Evolutionary conservation across 2,329 filamentous ascomycete species (phyloP).

Genomic region (Onygenales sp.): DNA sequence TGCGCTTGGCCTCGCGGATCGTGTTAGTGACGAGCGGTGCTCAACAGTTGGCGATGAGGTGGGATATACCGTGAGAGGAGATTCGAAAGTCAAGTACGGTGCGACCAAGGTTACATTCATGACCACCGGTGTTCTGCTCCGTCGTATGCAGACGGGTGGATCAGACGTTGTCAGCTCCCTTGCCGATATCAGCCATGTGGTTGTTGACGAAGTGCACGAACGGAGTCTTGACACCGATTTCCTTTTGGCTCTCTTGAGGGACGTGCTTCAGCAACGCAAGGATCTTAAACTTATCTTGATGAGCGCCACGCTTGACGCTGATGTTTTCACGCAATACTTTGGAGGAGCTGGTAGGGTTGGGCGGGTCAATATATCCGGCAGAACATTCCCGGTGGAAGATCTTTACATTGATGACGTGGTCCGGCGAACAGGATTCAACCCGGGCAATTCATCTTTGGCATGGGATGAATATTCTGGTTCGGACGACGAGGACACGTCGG

Average conservation of each 20-base stretch:
- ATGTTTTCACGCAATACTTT: slow-evolving; percentile 79
- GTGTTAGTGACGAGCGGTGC: slow-evolving; percentile 87
- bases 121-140: slow-evolving; percentile 84
- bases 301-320: slow-evolving; percentile 89
- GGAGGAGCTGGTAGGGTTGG: slow-evolving; percentile 61
- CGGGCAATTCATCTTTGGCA: slow-evolving; percentile 21
- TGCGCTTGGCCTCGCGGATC: slow-evolving; percentile 83
- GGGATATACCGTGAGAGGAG: slow-evolving; percentile 84
- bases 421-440: slow-evolving; percentile 63
- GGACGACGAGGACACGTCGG: slow-evolving; percentile 34
- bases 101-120: slow-evolving; percentile 89
- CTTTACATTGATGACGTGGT: slow-evolving; percentile 85
- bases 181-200: slow-evolving; percentile 84
- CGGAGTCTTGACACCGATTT: slow-evolving; percentile 93
- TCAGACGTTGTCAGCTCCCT: slow-evolving; percentile 74
- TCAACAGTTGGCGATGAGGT: slow-evolving; percentile 74
- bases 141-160: slow-evolving; percentile 80
- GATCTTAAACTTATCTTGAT: slow-evolving; percentile 88
- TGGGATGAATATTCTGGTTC: slow-evolving; percentile 27
- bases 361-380: slow-evolving; percentile 73
- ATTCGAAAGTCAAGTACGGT: slow-evolving; percentile 61
- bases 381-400: slow-evolving; percentile 84
- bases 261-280: slow-evolving; percentile 63
- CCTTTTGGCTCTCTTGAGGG: slow-evolving; percentile 73
- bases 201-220: slow-evolving; percentile 96